These are phyloP conservation scores for Debaryomyces hansenii DNA, from an alignment of 805 yeast genomes.

Conservation along the genomic window DNA sequence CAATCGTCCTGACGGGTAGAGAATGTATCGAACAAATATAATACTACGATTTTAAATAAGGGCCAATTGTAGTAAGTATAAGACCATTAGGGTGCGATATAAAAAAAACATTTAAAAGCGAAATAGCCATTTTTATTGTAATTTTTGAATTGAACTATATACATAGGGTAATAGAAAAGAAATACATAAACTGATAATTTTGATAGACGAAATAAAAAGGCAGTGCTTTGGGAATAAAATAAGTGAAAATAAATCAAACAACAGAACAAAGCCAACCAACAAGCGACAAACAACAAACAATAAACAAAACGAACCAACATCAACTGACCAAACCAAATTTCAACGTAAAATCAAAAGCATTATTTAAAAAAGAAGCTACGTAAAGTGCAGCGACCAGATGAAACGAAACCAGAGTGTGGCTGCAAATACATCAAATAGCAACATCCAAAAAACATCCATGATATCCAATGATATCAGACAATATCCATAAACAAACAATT, in stretches of 20 bases:
- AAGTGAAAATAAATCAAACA: not conserved
- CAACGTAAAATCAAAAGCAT: not conserved
- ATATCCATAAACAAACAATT: not conserved
- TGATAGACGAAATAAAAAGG: too few relatives aligned
- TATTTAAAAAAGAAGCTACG: not conserved
- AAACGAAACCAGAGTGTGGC: not conserved
- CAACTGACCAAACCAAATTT: not conserved
- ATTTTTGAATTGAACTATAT: not conserved
- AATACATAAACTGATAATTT: too few relatives aligned
- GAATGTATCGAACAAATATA: too few relatives aligned
- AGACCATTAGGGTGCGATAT: too few relatives aligned
- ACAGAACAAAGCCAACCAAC: not conserved
- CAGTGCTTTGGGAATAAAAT: too few relatives aligned
- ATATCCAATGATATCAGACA: not conserved
- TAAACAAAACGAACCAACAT: not conserved
- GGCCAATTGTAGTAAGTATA: too few relatives aligned
- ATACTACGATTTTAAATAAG: too few relatives aligned
- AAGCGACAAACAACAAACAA: not conserved
- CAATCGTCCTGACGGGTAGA: too few relatives aligned
- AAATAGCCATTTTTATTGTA: not conserved
- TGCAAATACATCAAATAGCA: not conserved
- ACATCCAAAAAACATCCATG: not conserved
- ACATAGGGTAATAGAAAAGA: not conserved
- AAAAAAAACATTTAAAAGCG: too few relatives aligned
- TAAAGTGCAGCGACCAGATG: not conserved